Evolutionary conservation across 31 red algal species (phyloP), one percentile per base, ranked within the genome.

Genomic region (Pterothamnion heteromorphum): DNA sequence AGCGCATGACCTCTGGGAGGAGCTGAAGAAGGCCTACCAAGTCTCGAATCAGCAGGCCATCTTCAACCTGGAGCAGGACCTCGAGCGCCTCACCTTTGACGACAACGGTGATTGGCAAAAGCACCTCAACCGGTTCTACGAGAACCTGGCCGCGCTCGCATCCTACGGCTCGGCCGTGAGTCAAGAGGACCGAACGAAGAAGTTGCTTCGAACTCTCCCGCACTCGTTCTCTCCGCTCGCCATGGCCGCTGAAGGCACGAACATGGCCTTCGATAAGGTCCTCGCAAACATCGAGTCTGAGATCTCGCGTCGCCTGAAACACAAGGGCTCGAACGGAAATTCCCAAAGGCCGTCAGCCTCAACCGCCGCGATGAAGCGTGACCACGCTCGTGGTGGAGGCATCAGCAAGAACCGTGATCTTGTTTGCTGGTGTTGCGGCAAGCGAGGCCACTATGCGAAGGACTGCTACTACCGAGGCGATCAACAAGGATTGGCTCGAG

Each of bases 1-100:
- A 27, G 20, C 89, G 22, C 74, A 81, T 51, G 89, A 91, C 22
- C 64, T 81, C 28, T 83, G 89, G 35, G 71, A 91, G n/a, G 0
- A 14, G 21, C 4, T 91, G n/a, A n/a, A 44, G 20, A 26, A 35
- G 3, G 44, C 74, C n/a, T 91, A 91, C 0, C 74, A 3, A 26
- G 80, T 72, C 20, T 91, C 90, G 23, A 92, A 43, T 44, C 24
- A 27, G 18, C 90, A 92, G 39, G 74, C 38, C 0, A 44, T 83
- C 44, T 23, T 92, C 3, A 92, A 92, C 23, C 33, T 81, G 4
- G 18, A 81, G 32, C 4, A 41, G 21, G 0, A 81, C 1, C 71
- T 92, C 0, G 90, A 92, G 4, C 4, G 4, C n/a, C 90, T 82
- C 0, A 14, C 0, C 0, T 80, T 80, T 74, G 51, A 82, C 32